Base-by-base conservation (phyloP, 768 basidiomycete genomes). In the Leucosporidium scottii region DNA sequence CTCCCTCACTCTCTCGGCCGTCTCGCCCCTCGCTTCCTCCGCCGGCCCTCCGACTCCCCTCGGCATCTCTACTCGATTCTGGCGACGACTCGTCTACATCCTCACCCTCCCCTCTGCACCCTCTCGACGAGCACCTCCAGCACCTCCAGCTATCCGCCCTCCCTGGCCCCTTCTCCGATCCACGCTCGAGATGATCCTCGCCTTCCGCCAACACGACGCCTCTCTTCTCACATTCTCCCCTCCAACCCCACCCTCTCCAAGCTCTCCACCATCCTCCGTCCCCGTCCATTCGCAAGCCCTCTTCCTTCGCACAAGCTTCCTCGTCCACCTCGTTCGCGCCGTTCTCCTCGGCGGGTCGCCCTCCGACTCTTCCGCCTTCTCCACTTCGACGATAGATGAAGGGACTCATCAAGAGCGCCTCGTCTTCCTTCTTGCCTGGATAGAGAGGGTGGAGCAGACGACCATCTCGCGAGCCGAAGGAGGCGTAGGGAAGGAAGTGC, bases 81-180 rank as follows among this genome's bases (percentile, higher is more conserved):
- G 53, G 34, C 65, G 69, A 23, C 53, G 59, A 5, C 53, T 66
- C 20, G 57, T 69, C n/a, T 49, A 56, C 54, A 54, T 56, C 54
- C 60, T 61, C 15, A 59, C 67, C 15, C 62, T 53, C 30, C 36
- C 62, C 5, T 50, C 53, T 34, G 44, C 51, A 3, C 62, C 62
- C 0, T 27, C 34, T 10, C 63, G 54, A 28, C 62, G 36, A 1
- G 20, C 50, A 34, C 64, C 21, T 4, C 27, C 23, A 20, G 30
- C 44, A 7, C 31, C 53, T 27, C 50, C 50, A 13, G 23, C 49
- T 39, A 12, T 44, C 25, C 58, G 58, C 21, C 23, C 58, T 15
- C 58, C 58, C 10, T 59, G 58, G 58, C 12, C 50, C 6, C 5
- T 48, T 31, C 44, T 48, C 39, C 27, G 9, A 27, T 27, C 15